These are phyloP conservation scores for Exobasidium cylindrosporum DNA, from an alignment of 1,284 basidiomycete genomes.

Conservation along the genomic window DNA sequence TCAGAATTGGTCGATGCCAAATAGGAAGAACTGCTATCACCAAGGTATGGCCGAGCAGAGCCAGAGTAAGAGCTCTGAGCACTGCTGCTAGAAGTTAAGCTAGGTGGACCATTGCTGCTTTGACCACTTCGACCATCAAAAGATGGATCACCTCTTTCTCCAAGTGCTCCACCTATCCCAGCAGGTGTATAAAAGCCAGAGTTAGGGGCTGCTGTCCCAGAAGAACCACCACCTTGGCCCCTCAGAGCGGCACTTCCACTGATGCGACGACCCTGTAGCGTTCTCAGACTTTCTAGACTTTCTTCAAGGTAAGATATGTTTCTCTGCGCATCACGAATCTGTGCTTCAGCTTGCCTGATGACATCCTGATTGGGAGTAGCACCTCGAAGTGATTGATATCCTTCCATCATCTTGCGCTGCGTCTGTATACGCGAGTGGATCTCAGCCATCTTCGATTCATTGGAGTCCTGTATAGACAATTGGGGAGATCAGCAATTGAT, in stretches of 20 bases:
- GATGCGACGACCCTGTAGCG: conserved; percentile 70
- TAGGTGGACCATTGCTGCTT: conserved; percentile 23
- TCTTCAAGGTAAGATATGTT: conserved; percentile 84
- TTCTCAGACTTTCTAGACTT: conserved; percentile 71
- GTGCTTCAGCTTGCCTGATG: conserved; percentile 67
- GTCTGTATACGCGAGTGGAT: conserved; percentile 84
- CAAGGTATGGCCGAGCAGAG: conserved; percentile 25
- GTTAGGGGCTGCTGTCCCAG: not conserved
- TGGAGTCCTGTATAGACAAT: conserved; percentile 31
- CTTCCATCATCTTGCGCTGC: conserved; percentile 87
- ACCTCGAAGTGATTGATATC: conserved; percentile 71
- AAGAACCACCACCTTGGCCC: not conserved
- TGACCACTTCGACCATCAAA: conserved; percentile 13
- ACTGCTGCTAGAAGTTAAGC: conserved; percentile 26
- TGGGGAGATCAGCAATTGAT: no score
- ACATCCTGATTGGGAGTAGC: conserved; percentile 86
- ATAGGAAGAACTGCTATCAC: conserved; percentile 38
- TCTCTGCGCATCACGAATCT: conserved; percentile 82
- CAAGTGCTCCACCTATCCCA: not conserved
- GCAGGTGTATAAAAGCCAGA: conserved; percentile 1
- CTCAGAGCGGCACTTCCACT: conserved; percentile 33
- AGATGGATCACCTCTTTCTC: not conserved
- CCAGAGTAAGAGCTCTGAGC: conserved; percentile 18
- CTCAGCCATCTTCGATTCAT: conserved; percentile 85
- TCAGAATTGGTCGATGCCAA: conserved; percentile 27